Base-by-base conservation (phyloP, 441 rosid species). In the Euphorbia corollata region DNA sequence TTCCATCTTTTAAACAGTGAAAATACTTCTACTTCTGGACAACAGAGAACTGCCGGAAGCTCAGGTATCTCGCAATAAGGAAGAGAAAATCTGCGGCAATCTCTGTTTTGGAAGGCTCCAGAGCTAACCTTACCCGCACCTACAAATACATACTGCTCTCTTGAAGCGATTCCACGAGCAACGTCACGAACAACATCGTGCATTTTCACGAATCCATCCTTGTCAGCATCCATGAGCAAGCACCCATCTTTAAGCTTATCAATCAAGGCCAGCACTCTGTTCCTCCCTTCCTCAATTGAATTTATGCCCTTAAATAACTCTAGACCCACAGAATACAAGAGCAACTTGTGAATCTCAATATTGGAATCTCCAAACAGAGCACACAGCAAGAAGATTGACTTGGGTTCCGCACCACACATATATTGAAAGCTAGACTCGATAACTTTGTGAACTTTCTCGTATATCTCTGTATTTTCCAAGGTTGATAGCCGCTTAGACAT, bases 321-420 rank as follows among this genome's bases (percentile, higher is more conserved):
- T 34, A 47, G 34, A 22, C 76, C 76, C 18, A 16, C 24, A 32
- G 18, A 30, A 7, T 59, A 59, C 1, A 15, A 15, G 0, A 32
- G 3, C 63, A 59, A 32, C 41, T 59, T 0, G 10, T 16, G 24
- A 5, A 32, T 59, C 18, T 3, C 0, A n/a, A 51, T 58, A 68
- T 61, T 9, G 23, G 67, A 43, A 20, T 30, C 11, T 19, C 60
- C 56, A 39, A 45, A 3, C 24, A 67, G 30, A n/a, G 71, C 41
- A 54, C 59, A 74, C 0, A 78, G 70, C 50, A 75, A 59, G 58
- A 72, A 65, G 18, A 56, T 13, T n/a, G 2, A 38, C 54, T 53
- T 54, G 32, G 54, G 19, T 16, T 75, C 51, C 22, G 48, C 60
- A 19, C 11, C 3, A 6, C 1, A 6, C 18, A 78, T 24, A 43